Percentiles rank a stretch among this genome's conserved stretches.
phyloP scores from a whole-genome alignment of 495 filamentous ascomycete species.

The Penicillium herquei region DNA sequence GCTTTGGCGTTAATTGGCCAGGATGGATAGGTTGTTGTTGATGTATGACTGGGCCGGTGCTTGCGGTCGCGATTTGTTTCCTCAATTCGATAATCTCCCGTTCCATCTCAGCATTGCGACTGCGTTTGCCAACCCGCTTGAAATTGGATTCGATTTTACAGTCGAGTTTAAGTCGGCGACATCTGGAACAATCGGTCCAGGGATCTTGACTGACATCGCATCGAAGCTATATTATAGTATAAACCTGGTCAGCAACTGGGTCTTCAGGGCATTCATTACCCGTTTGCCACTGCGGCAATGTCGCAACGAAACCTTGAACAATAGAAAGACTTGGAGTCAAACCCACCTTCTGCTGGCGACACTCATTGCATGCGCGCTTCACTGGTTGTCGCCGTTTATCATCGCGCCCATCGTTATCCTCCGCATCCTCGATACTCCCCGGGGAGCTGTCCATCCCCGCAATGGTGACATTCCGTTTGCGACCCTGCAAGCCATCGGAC shows the following conservation, averaged over 20 bases:
- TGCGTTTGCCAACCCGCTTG: slow-evolving; percentile 88
- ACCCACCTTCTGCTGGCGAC: slow-evolving; percentile 86
- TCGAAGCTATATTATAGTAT: slow-evolving; percentile 56
- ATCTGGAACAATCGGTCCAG: slow-evolving; percentile 77
- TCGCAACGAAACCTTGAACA: slow-evolving; percentile 1
- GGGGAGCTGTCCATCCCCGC: slow-evolving; percentile 64
- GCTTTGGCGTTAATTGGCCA: slow-evolving; percentile 52
- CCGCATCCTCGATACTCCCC: slow-evolving; percentile 66
- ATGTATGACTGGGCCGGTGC: slow-evolving; percentile 38
- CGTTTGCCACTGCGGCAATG: not conserved
- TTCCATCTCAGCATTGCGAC: slow-evolving; percentile 90
- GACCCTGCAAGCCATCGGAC: slow-evolving; percentile 34
- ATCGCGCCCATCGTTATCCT: slow-evolving; percentile 53
- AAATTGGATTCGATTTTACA: slow-evolving; percentile 95
- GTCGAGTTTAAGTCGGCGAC: slow-evolving; percentile 77
- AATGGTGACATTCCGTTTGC: slow-evolving; percentile 46
- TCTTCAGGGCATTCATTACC: not conserved
- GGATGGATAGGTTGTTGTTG: slow-evolving; percentile 47
- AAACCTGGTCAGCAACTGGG: slow-evolving; percentile 6
- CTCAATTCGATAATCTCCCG: slow-evolving; percentile 57
- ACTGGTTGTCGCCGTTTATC: slow-evolving; percentile 70
- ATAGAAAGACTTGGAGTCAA: not conserved
- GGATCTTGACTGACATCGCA: slow-evolving; percentile 90
- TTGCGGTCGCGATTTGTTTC: slow-evolving; percentile 62
- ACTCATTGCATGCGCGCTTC: slow-evolving; percentile 92